Evolutionary conservation across 371 early-diverging fungal genomes (phyloP), one percentile per base, ranked within the genome.

Genomic region (Mucor plumbeus): DNA sequence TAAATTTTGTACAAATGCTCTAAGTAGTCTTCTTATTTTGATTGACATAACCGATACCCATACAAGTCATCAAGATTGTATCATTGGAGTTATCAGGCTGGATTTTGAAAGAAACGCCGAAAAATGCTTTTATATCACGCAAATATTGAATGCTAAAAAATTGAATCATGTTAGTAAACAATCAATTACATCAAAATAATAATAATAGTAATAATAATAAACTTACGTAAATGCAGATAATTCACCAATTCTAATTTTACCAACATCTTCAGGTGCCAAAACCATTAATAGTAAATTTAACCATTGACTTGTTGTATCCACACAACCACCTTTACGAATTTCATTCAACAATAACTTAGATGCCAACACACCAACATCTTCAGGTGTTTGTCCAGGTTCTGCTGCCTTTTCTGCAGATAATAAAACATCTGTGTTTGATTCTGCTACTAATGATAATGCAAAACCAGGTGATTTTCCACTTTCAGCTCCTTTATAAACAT

Each of bases 401-500:
- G 92, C 92, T 11, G 89, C 90, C 57, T 87, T 80, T 74, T 99
- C 99, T 40, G 96, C 92, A 5, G 94, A 91, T 58, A 94, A 74
- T 47, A 95, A 78, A 4, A 82, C 92, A 2, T 92, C 93, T 5
- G 95, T 92, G 0, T 93, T 95, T 5, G 94, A 88, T 78, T 98
- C 97, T 6, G 97, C 97, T 8, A 98, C 96, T 56, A 99, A 75
- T 13, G 92, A 89, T 53, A 96, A 77, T 0, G 93, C 96, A 74
- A 95, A 99, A 10, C 98, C 99, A 10, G 99, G 97, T 10, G 95
- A 94, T 64, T 88, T 77, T 36, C 99, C 99, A 50, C 95, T 90
- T 65, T 99, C 97, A 19, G 90, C 92, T 26, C 97, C 97, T 73
- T 96, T 96, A 74, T 92, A 97, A 34, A 97, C 94, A 80, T 99